A percentile compares a stretch with the other conserved stretches of the same genome.
Conservation (phyloP, 345 rosid species). For the Murraya paniculata region DNA sequence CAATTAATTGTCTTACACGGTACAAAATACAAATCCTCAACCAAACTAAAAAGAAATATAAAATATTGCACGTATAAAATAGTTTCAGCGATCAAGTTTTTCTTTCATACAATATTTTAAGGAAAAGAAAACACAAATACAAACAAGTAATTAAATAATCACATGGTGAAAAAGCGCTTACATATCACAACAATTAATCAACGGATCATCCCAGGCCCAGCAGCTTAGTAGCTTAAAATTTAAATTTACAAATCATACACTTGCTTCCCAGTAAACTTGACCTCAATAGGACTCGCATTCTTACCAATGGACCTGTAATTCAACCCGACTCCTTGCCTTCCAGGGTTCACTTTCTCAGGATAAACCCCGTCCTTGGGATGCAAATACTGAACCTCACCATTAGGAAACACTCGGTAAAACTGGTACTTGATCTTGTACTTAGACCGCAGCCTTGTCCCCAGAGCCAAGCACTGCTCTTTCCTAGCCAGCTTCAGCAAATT, state of each 20-base stretch:
- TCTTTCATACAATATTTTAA: not conserved
- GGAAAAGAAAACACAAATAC: not conserved
- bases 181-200: not conserved
- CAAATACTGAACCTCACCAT: slow-evolving; percentile 85
- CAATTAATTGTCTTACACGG: too few relatives aligned
- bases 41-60: not conserved
- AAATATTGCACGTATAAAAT: not conserved
- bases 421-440: slow-evolving; percentile 93
- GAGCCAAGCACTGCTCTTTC: slow-evolving; percentile 93
- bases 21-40: not conserved
- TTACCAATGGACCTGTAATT: slow-evolving; percentile 88
- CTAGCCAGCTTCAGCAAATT: slow-evolving; percentile 85
- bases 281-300: slow-evolving; percentile 85
- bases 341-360: slow-evolving; percentile 86
- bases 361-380: slow-evolving; percentile 94
- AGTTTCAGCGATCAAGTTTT: not conserved
- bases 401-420: slow-evolving; percentile 89
- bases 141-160: not conserved
- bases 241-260: slow-evolving; percentile 58
- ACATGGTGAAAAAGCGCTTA: not conserved
- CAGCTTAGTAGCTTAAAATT: not conserved
- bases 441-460: slow-evolving; percentile 83
- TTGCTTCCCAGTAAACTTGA: slow-evolving; percentile 94
- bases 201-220: not conserved
- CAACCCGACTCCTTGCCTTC: slow-evolving; percentile 78